A percentile compares a stretch with the other conserved stretches of the same genome.
phyloP scores from a whole-genome alignment of 2,329 filamentous ascomycete genomes.

The Canariomyces notabilis region DNA sequence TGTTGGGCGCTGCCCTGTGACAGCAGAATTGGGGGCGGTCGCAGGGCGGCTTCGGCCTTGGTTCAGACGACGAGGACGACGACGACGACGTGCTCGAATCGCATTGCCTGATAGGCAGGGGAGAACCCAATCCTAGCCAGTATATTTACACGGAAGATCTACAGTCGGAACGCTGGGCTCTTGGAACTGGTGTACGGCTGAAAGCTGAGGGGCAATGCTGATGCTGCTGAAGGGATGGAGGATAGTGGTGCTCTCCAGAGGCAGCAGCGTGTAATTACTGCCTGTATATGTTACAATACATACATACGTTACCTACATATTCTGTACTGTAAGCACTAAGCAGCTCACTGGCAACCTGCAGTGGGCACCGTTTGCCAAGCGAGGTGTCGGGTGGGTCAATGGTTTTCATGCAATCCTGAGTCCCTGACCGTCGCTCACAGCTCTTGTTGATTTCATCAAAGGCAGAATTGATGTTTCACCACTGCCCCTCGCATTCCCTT shows the following conservation, averaged over 20 bases:
- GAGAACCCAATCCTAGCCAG: no score
- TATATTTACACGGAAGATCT: no score
- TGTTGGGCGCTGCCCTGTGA: conserved; percentile 12
- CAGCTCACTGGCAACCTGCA: no score
- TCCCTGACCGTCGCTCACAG: no score
- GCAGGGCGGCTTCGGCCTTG: neutral
- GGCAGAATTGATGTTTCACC: neutral
- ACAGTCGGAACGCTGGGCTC: no score
- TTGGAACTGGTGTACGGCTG: neutral
- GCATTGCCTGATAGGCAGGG: neutral
- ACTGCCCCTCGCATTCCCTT: neutral
- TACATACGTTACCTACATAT: no score
- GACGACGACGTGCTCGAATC: neutral
- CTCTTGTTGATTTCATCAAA: no score
- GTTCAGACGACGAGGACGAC: neutral
- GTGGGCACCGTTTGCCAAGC: no score
- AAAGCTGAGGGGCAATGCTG: neutral
- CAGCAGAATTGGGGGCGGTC: conserved; percentile 2
- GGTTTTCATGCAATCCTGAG: neutral
- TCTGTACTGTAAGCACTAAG: no score
- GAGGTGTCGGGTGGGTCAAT: no score
- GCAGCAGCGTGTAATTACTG: neutral
- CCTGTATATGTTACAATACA: no score
- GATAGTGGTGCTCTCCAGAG: neutral
- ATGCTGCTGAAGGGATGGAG: conserved; percentile 1